Percentiles rank a stretch among this genome's conserved stretches.
These are phyloP conservation scores for Phoma sp. DNA, from an alignment of 2,329 filamentous ascomycete species.

Conservation along the genomic window DNA sequence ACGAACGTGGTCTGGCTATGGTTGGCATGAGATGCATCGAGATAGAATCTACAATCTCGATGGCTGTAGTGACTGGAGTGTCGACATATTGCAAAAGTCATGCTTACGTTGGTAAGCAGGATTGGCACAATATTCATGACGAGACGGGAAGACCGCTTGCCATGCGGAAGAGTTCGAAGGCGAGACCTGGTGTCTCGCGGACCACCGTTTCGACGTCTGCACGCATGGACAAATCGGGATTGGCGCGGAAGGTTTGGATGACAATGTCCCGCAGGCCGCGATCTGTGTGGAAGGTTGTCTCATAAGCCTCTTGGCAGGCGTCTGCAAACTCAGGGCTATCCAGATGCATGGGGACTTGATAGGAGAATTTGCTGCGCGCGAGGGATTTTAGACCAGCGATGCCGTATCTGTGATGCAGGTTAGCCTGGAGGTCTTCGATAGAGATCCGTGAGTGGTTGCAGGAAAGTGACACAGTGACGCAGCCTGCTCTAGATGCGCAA, in stretches of 20 bases:
- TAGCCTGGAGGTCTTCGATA: conserved; percentile 22
- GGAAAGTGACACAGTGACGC: conserved; percentile 27
- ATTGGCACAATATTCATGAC: conserved; percentile 26
- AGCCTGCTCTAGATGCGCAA: conserved; percentile 23
- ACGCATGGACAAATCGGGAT: conserved; percentile 54
- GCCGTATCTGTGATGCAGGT: conserved; percentile 50
- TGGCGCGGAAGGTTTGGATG: conserved; percentile 55
- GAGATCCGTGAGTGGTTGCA: conserved; percentile 15
- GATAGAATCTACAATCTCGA: not conserved
- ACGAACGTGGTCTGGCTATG: not conserved
- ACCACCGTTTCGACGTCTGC: conserved; percentile 54
- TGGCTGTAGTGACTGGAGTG: not conserved
- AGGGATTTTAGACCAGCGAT: conserved; percentile 56
- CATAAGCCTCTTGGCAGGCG: conserved; percentile 57
- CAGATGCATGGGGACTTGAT: conserved; percentile 53
- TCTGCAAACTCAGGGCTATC: conserved; percentile 55
- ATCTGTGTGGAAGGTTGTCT: conserved; percentile 57
- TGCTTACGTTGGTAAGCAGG: conserved; percentile 1
- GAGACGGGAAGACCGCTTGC: conserved; percentile 54
- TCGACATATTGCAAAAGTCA: not conserved
- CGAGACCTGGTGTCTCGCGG: conserved; percentile 54
- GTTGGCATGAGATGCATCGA: not conserved
- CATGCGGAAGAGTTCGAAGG: conserved; percentile 57
- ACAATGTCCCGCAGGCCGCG: conserved; percentile 57
- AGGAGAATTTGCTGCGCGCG: conserved; percentile 55